phyloP scores from a whole-genome alignment of 345 rosid genomes.

The Dipteronia dyeriana region DNA sequence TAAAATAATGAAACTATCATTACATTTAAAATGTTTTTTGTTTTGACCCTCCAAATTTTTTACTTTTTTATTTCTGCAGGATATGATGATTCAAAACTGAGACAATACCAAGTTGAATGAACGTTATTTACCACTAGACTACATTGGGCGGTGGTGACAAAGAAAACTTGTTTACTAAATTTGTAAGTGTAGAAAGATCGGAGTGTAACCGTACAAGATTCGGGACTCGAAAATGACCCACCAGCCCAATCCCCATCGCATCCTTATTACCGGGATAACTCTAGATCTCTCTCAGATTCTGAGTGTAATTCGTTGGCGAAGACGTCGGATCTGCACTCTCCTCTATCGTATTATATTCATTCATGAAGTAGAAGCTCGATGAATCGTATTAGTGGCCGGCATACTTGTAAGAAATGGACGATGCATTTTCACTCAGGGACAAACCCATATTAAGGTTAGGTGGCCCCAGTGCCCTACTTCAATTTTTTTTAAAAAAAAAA shows the following conservation, averaged over 20 bases:
- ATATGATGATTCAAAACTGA: slow-evolving; percentile 18
- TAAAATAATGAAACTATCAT: no score
- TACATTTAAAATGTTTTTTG: no score
- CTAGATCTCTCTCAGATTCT: slow-evolving; percentile 45
- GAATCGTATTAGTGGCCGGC: slow-evolving; percentile 43
- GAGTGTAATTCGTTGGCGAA: slow-evolving; percentile 45
- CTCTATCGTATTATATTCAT: slow-evolving; percentile 75
- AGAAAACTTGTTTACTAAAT: no score
- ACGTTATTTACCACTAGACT: no score
- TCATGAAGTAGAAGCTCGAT: slow-evolving; percentile 48
- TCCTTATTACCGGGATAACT: slow-evolving; percentile 16
- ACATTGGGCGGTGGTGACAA: no score
- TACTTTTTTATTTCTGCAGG: no score
- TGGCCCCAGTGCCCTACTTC: no score
- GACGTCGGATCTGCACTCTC: slow-evolving; percentile 36
- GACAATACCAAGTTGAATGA: not conserved
- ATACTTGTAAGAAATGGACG: slow-evolving; percentile 25
- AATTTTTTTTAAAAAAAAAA: no score
- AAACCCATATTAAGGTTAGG: no score
- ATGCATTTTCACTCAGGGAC: slow-evolving; percentile 33
- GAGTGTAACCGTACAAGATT: slow-evolving; percentile 30
- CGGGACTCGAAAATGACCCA: slow-evolving; percentile 59
- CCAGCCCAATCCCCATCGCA: slow-evolving; percentile 61
- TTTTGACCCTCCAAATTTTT: no score
- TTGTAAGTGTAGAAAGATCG: no score